Base-by-base conservation (phyloP, 2,329 filamentous ascomycete species). In the Colletotrichum sp. region DNA sequence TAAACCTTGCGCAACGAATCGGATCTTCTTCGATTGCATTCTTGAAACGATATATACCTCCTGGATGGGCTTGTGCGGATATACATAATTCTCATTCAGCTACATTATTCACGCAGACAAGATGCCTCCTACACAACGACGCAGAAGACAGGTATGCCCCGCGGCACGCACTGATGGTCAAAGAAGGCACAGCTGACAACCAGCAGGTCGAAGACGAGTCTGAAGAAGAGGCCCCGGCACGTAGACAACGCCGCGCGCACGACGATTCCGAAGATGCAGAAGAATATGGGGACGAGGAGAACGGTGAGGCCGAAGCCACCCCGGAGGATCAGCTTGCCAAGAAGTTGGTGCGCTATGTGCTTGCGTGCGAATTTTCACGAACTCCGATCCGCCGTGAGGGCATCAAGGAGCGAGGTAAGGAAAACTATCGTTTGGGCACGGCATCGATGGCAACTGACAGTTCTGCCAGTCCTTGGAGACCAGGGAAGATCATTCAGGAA, bases 401-500 rank as follows among this genome's bases (percentile, higher is more conserved):
- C 36, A 92, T 94, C 61, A 89, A 88, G 75, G 92, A 93, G 66
- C 91, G 91, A 85, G 91, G 92, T 93, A 77, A 79, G 71, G 15
- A 34, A 34, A 6, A n/a, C 58, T 68, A 52, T 60, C 34, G n/a
- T 15, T n/a, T 5, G 27, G 43, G 13, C 8, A 8, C 36, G 10
- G 4, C 13, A 15, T 56, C 15, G 32, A 8, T n/a, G 43, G 32
- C 27, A 28, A 25, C 56, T 76, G 22, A 71, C 34, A 8, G 15
- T n/a, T 3, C 4, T 30, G 2, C 18, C 66, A 92, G 95, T 98
- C 1, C 91, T 98, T 12, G 94, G 94, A 22, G 89, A 92, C 61
- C 90, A 93, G 10, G 87, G 91, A 8, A 89, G 93, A 36, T 87
- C 92, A 43, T 98, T 98, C 83, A 96, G 92, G 82, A 83, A 86